Evolutionary conservation across 805 yeast genomes (phyloP), one percentile per base, ranked within the genome.

Genomic region (Debaryomyces tyrocola): DNA sequence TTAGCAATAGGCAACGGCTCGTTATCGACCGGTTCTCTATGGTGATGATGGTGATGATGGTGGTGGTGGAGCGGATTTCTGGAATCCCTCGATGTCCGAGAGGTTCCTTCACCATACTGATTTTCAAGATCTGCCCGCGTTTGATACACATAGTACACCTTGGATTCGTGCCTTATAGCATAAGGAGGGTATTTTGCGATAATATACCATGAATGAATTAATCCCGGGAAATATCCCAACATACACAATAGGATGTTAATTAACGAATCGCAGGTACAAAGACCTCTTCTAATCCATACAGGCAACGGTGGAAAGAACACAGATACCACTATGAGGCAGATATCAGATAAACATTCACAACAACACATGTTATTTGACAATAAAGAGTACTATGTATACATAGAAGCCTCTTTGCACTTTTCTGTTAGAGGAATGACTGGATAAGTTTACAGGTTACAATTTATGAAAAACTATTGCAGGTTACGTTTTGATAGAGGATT

Each of bases 291-390:
- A 33, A 84, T 72, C 62, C 82, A 65, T 9, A 87, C 90, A 0
- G 91, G 87, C 10, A 86, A 69, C 0, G 94, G 94, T 2, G 95
- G 94, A 58, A 84, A 74, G 42, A 86, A 70, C 41, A 85, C 74
- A 2, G 89, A 84, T 6, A 83, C 59, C 1, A 82, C 53, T 46
- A 83, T 80, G 12, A 87, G 76, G 11, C 81, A 60, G n/a, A 82
- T 59, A 59, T 86, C 91, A 3, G 75, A 62, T 31, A 69, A 52
- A 48, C 75, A 72, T 27, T 57, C 64, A 60, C 67, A 62, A 53
- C 48, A 48, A 29, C 50, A 43, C 46, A 47, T 43, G 15, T 33
- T 20, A 11, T 6, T 9, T 24, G 27, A 24, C 7, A 3, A 24
- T 24, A 24, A 24, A 24, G 27, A 24, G 27, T 20, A 17, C 15